These are phyloP conservation scores for Lodderomyces parapsilosis DNA, from an alignment of 1,139 yeast genomes.

Conservation along the genomic window DNA sequence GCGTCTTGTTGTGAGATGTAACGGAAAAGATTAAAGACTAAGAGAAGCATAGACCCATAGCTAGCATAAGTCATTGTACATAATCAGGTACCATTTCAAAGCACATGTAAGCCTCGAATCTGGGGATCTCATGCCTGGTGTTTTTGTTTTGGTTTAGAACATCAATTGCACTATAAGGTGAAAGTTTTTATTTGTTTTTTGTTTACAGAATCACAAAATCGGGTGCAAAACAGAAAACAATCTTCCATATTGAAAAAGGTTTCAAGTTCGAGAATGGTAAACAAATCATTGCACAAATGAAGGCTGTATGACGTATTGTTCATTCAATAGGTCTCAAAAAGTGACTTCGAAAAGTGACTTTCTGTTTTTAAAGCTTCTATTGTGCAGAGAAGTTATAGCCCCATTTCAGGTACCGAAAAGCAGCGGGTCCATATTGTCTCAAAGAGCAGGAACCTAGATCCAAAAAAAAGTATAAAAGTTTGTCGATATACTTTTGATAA, in stretches of 20 bases:
- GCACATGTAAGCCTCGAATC: too few species aligned
- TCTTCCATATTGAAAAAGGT: neutral
- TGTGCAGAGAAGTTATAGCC: neutral
- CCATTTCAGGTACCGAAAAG: neutral
- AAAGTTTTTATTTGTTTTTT: too few species aligned
- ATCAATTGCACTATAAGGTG: neutral
- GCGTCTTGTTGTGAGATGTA: too few species aligned
- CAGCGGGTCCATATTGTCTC: too few species aligned
- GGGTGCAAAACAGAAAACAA: neutral
- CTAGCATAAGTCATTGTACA: too few species aligned
- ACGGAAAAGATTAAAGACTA: too few species aligned
- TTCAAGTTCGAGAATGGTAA: slow-evolving; percentile 1
- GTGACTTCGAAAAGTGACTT: too few species aligned
- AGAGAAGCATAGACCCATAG: too few species aligned
- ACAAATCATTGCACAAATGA: neutral
- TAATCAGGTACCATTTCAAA: too few species aligned
- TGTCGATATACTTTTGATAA: neutral
- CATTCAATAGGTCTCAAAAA: neutral
- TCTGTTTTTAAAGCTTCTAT: too few species aligned
- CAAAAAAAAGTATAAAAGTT: neutral
- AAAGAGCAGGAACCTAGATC: neutral
- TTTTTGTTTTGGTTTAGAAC: too few species aligned
- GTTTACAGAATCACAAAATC: slow-evolving; percentile 1
- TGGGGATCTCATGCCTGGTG: too few species aligned
- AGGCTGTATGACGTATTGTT: neutral